phyloP scores from a whole-genome alignment of 2,329 filamentous ascomycete genomes.

The Ceratocystis cacaofunesta region DNA sequence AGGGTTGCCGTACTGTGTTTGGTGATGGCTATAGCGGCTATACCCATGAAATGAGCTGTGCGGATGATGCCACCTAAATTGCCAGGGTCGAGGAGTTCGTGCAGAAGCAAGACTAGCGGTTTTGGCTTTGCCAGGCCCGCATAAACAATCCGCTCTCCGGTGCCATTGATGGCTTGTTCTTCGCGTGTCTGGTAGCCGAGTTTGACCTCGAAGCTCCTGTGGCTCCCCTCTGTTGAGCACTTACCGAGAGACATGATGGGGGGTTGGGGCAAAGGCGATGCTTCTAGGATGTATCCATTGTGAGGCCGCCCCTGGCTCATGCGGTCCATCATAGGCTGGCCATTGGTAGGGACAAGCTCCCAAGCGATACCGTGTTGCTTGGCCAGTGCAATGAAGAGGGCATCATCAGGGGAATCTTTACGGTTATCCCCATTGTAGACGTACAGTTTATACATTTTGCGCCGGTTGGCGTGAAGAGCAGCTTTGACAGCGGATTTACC shows the following conservation, averaged over 20 bases:
- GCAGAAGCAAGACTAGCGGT: conserved; percentile 59
- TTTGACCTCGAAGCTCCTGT: conserved; percentile 41
- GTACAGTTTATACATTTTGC: conserved; percentile 75
- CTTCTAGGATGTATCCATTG: conserved; percentile 79
- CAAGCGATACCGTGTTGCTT: conserved; percentile 37
- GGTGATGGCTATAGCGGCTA: conserved; percentile 67
- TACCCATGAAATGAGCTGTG: conserved; percentile 79
- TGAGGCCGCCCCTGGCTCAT: conserved; percentile 73
- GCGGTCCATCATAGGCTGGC: conserved; percentile 61
- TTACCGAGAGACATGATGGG: conserved; percentile 46
- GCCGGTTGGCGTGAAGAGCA: conserved; percentile 49
- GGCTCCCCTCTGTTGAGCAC: conserved; percentile 30
- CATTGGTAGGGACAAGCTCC: conserved; percentile 42
- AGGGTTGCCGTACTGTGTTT: conserved; percentile 58
- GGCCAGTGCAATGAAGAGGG: conserved; percentile 33
- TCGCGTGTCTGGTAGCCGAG: conserved; percentile 58
- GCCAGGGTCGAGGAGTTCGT: conserved; percentile 69
- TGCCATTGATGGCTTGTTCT: conserved; percentile 58
- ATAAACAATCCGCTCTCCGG: conserved; percentile 3
- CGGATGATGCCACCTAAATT: conserved; percentile 85
- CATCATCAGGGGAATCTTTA: conserved; percentile 33
- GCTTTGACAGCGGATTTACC: conserved; percentile 68
- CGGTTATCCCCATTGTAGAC: conserved; percentile 48
- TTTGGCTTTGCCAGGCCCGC: conserved; percentile 27
- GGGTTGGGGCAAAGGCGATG: conserved; percentile 62